A percentile compares a stretch with the other conserved stretches of the same genome.
Evolutionary conservation across 2,329 filamentous ascomycete species (phyloP).

Genomic region (Clonostachys solani): DNA sequence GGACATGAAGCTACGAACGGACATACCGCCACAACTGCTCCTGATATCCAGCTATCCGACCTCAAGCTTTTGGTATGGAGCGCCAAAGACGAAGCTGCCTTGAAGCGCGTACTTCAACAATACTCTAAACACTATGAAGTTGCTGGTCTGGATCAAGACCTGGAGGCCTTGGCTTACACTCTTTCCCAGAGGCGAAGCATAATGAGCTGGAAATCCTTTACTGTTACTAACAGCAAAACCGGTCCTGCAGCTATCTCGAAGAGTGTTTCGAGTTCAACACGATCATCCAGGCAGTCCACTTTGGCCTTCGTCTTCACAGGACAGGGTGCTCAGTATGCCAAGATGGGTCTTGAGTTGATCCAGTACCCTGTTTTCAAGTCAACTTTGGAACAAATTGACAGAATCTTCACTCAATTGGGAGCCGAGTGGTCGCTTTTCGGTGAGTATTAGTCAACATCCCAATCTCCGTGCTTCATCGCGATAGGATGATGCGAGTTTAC

Average conservation of each 20-base stretch:
- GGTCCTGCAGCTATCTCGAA: background rate
- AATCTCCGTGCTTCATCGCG: background rate
- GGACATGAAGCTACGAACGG: background rate
- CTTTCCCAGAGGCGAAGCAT: constrained; percentile 6
- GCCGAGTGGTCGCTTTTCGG: constrained; percentile 13
- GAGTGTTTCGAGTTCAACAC: background rate
- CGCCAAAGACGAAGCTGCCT: background rate
- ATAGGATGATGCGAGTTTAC: too few species aligned
- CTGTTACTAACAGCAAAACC: background rate
- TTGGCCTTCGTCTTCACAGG: constrained; percentile 25
- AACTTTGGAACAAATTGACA: constrained; percentile 21
- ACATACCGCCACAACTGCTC: background rate
- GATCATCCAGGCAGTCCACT: background rate
- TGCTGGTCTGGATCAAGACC: background rate
- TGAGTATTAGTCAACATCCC: background rate
- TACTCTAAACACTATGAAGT: background rate
- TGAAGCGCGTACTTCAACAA: background rate
- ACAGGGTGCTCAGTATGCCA: constrained; percentile 14
- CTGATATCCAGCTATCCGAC: background rate
- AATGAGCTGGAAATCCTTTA: constrained; percentile 6
- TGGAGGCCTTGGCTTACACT: constrained; percentile 9
- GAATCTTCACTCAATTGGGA: constrained; percentile 2
- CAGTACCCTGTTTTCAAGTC: constrained; percentile 12
- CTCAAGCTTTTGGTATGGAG: constrained; percentile 1
- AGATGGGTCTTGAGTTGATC: constrained; percentile 10